phyloP scores from a whole-genome alignment of 768 basidiomycete species.

The Saitozyma sp. region DNA sequence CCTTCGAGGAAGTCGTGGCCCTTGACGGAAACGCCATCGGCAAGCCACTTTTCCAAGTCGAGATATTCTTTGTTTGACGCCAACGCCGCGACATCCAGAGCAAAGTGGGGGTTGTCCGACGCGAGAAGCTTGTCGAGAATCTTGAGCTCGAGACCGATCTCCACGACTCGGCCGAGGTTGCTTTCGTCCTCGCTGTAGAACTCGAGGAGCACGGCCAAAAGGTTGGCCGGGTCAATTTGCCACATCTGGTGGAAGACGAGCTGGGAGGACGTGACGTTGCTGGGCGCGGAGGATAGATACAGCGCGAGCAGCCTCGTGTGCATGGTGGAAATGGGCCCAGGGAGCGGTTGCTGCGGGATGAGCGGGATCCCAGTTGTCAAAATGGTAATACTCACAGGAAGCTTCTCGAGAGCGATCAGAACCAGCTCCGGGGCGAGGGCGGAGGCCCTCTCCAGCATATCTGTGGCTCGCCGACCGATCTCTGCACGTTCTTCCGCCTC shows the following conservation, averaged over 20 bases:
- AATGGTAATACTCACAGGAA: slow-evolving; percentile 65
- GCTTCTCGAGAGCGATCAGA: slow-evolving; percentile 86
- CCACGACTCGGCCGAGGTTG: slow-evolving; percentile 90
- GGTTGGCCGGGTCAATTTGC: slow-evolving; percentile 82
- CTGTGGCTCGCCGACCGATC: slow-evolving; percentile 73
- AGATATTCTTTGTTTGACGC: slow-evolving; percentile 91
- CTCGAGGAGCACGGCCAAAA: slow-evolving; percentile 83
- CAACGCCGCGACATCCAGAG: slow-evolving; percentile 88
- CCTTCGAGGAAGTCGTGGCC: slow-evolving; percentile 83
- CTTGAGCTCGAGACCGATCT: slow-evolving; percentile 91
- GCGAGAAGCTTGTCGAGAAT: slow-evolving; percentile 90
- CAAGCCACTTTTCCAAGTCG: slow-evolving; percentile 95
- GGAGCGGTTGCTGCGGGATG: slow-evolving; percentile 70
- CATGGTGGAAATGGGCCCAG: slow-evolving; percentile 81
- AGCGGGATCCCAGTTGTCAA: slow-evolving; percentile 46
- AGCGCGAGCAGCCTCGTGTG: slow-evolving; percentile 78
- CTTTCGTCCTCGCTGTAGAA: slow-evolving; percentile 89
- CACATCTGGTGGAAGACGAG: slow-evolving; percentile 96
- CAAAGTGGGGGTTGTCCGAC: slow-evolving; percentile 82
- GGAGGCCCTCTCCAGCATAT: slow-evolving; percentile 90
- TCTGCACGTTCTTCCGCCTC: slow-evolving; percentile 60
- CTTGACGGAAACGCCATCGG: slow-evolving; percentile 77
- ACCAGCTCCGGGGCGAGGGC: slow-evolving; percentile 92
- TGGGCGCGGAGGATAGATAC: slow-evolving; percentile 63
- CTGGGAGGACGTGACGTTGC: slow-evolving; percentile 90